Evolutionary conservation across 1,284 basidiomycete genomes (phyloP).

Genomic region (Ganoderma resinaceum): DNA sequence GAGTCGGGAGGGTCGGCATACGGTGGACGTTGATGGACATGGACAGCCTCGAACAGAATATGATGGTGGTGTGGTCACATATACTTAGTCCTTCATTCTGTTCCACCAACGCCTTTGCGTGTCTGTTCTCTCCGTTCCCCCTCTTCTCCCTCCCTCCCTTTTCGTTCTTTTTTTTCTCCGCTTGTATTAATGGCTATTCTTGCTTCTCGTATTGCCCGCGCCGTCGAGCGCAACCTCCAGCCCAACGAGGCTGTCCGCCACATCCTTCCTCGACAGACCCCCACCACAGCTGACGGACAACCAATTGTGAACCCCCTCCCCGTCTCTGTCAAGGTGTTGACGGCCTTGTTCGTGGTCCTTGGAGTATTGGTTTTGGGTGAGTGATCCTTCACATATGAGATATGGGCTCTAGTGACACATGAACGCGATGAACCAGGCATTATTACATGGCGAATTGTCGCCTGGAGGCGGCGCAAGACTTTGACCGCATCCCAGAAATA

Average conservation of each 20-base stretch:
- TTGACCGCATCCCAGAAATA: conserved; percentile 27
- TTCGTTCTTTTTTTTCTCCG: conserved; percentile 29
- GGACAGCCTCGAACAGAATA: conserved; percentile 30
- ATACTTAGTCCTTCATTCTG: conserved; percentile 14
- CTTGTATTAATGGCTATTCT: conserved; percentile 37
- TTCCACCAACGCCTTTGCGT: conserved; percentile 20
- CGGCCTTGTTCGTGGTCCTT: conserved; percentile 41
- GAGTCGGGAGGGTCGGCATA: background rate
- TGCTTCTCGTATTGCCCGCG: conserved; percentile 30
- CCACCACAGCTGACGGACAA: conserved; percentile 21
- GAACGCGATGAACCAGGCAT: conserved; percentile 34
- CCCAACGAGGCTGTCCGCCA: conserved; percentile 19
- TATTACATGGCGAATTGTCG: conserved; percentile 41
- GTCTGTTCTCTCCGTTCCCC: conserved; percentile 24
- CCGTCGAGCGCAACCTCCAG: conserved; percentile 24
- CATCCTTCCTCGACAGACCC: conserved; percentile 21
- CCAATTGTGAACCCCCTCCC: conserved; percentile 34
- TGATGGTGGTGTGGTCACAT: conserved; percentile 27
- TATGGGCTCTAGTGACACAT: background rate
- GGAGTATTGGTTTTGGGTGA: conserved; percentile 42
- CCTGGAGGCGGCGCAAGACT: conserved; percentile 34
- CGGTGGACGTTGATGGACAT: conserved; percentile 26
- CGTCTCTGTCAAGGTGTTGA: conserved; percentile 40
- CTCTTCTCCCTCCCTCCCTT: conserved; percentile 20
- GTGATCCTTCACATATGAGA: conserved; percentile 9